Conservation (phyloP, 345 rosid species). For the Acer campestre region DNA sequence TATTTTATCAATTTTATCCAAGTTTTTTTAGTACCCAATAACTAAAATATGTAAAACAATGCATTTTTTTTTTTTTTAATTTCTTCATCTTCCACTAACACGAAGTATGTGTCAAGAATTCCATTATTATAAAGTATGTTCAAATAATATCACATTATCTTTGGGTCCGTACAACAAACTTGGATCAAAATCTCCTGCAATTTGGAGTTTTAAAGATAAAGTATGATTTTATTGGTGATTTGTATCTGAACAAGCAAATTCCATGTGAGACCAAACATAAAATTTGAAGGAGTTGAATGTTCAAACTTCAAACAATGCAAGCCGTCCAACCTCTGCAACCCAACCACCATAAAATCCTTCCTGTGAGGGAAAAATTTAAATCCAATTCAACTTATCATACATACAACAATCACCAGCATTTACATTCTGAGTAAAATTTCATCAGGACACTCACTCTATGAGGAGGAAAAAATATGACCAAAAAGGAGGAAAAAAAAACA, state of each 20-base stretch:
- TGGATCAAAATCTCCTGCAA: not conserved
- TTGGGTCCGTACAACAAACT: no score
- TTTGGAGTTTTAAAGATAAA: no score
- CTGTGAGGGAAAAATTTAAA: not conserved
- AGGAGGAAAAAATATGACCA: conserved; percentile 7
- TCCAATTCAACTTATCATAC: conserved; percentile 29
- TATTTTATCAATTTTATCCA: no score
- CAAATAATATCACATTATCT: no score
- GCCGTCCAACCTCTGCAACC: conserved; percentile 21
- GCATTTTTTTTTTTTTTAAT: no score
- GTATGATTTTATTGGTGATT: not conserved
- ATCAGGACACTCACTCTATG: conserved; percentile 3
- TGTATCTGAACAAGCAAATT: not conserved
- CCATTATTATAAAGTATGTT: no score
- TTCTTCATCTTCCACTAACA: no score
- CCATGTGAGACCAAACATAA: conserved; percentile 16
- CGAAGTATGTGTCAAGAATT: no score
- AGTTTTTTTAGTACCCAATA: no score
- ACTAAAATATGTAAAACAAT: no score
- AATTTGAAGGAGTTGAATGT: conserved; percentile 15
- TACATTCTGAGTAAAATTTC: conserved; percentile 28
- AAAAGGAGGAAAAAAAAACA: not conserved
- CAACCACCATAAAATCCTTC: conserved; percentile 14
- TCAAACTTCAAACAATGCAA: conserved; percentile 9
- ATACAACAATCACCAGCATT: conserved; percentile 36